Evolutionary conservation across 2,329 filamentous ascomycete species (phyloP).

Genomic region (Fusarium floridanum): DNA sequence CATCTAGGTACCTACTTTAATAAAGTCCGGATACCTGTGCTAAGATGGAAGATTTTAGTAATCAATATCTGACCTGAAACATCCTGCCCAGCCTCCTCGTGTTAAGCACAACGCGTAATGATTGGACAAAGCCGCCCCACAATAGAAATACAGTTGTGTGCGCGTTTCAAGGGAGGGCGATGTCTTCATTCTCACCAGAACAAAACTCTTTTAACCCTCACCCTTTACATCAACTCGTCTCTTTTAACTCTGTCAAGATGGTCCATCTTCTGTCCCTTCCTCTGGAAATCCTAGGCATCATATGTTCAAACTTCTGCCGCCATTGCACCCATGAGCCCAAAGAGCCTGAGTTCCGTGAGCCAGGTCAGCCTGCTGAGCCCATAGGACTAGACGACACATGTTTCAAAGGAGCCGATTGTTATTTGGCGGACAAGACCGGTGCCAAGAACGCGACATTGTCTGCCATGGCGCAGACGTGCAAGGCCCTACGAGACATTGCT

Average conservation of each 20-base stretch:
- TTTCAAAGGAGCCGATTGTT: neutral
- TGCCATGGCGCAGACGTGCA: neutral
- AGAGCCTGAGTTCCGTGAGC: neutral
- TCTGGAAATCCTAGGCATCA: neutral
- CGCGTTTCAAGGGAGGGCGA: neutral
- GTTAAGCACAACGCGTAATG: neutral
- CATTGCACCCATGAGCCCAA: neutral
- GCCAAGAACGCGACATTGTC: neutral
- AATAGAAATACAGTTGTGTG: neutral
- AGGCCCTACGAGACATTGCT: neutral
- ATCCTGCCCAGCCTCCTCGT: too few relatives aligned
- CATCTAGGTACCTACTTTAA: too few relatives aligned
- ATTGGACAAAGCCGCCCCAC: neutral
- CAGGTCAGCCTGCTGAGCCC: neutral
- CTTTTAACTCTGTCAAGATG: neutral
- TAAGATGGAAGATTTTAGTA: too few relatives aligned
- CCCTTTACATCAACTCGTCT: neutral
- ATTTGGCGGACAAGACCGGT: too few relatives aligned
- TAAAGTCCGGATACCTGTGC: too few relatives aligned
- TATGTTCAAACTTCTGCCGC: neutral
- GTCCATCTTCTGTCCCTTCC: neutral
- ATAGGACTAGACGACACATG: neutral
- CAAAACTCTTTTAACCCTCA: neutral
- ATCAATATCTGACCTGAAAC: too few relatives aligned
- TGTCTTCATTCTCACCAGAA: neutral